A percentile compares a stretch with the other conserved stretches of the same genome.
Evolutionary conservation across 129 eudicot genomes (phyloP).

Genomic region (Escallonia rubra): DNA sequence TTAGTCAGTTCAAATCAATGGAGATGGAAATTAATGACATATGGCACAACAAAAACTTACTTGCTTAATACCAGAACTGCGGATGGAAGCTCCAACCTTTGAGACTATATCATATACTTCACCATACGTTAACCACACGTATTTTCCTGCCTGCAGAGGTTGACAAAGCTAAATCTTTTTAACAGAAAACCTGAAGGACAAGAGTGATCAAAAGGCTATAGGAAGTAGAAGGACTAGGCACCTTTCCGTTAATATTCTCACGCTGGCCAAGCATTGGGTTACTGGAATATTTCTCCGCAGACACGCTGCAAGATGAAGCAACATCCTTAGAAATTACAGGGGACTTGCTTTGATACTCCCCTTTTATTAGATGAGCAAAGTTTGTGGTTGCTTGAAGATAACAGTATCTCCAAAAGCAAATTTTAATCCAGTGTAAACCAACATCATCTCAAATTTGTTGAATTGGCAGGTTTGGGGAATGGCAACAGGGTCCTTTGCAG

Average conservation of each 20-base stretch:
- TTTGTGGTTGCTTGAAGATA: too few species aligned
- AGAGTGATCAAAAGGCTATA: neutral
- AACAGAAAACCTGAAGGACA: neutral
- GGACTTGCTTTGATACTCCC: too few species aligned
- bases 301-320: constrained; percentile 35
- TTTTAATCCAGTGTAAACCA: too few species aligned
- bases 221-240: constrained; percentile 6
- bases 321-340: neutral
- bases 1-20: neutral
- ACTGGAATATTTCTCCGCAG: constrained; percentile 63
- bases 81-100: constrained; percentile 44
- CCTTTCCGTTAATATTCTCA: constrained; percentile 60
- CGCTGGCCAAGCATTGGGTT: constrained; percentile 86
- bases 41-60: constrained; percentile 11
- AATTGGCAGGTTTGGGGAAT: too few species aligned
- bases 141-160: constrained; percentile 52
- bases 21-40: neutral
- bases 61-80: constrained; percentile 30
- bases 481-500: too few species aligned
- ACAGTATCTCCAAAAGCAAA: too few species aligned
- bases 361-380: too few species aligned
- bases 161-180: neutral
- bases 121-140: constrained; percentile 55
- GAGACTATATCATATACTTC: constrained; percentile 42
- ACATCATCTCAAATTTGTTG: too few species aligned